A percentile compares a stretch with the other conserved stretches of the same genome.
These are phyloP conservation scores for Pulveroboletus sp. DNA, from an alignment of 768 basidiomycete species.

Conservation along the genomic window DNA sequence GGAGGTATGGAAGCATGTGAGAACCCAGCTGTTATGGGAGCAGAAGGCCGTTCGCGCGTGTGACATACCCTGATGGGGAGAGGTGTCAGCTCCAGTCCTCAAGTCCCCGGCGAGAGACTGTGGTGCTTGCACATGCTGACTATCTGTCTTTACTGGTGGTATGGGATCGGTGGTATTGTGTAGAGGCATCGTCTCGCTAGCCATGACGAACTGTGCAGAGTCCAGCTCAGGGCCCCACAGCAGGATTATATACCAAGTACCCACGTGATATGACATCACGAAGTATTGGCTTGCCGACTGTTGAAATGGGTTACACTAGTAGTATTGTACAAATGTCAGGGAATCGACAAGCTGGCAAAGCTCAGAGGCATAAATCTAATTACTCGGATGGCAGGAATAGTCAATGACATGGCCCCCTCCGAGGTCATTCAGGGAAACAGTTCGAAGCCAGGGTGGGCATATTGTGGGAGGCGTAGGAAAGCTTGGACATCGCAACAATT, in stretches of 20 bases:
- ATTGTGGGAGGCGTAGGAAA: background rate
- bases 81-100: conserved; percentile 27
- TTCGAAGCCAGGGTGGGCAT: background rate
- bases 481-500: conserved; percentile 9
- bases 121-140: background rate
- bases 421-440: background rate
- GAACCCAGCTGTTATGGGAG: background rate
- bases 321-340: background rate
- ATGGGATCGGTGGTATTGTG: background rate
- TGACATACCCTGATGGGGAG: conserved; percentile 38
- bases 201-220: too few species aligned
- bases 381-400: background rate
- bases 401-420: background rate
- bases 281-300: too few species aligned
- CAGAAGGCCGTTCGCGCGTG: background rate
- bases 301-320: too few species aligned
- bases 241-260: conserved; percentile 2
- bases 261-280: conserved; percentile 30
- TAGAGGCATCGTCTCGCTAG: conserved; percentile 1
- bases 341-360: background rate
- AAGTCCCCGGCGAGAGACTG: conserved; percentile 25
- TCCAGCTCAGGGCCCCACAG: too few species aligned
- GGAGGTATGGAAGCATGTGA: conserved; percentile 32
- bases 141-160: conserved; percentile 3
- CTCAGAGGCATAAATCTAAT: background rate